Conservation (phyloP, 345 rosid genomes). For the Cochlearia excelsa region DNA sequence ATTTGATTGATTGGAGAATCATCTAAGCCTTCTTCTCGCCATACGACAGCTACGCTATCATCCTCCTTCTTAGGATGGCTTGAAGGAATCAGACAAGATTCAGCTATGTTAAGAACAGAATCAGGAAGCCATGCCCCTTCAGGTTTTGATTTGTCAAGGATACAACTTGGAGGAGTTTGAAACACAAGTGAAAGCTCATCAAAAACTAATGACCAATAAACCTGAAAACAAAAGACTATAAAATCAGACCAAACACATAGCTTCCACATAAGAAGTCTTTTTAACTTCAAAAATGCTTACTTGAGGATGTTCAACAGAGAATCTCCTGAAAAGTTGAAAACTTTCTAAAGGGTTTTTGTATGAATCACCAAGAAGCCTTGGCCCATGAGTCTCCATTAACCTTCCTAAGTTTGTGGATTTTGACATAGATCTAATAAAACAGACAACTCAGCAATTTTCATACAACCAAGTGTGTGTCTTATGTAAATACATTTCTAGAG, state of each 20-base stretch:
- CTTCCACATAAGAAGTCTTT: background rate
- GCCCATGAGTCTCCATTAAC: conserved; percentile 64
- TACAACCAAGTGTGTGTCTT: no score
- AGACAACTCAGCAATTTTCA: no score
- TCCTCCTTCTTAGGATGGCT: conserved; percentile 55
- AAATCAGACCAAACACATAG: conserved; percentile 20
- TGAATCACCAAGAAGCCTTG: conserved; percentile 57
- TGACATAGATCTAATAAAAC: conserved; percentile 43
- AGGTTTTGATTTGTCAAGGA: conserved; percentile 57
- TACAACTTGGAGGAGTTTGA: conserved; percentile 56
- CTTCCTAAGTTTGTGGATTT: conserved; percentile 66
- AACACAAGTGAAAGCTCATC: conserved; percentile 66
- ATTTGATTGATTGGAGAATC: conserved; percentile 44
- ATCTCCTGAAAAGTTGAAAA: conserved; percentile 56
- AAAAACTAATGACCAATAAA: conserved; percentile 61
- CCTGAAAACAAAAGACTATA: conserved; percentile 38
- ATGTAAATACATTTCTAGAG: no score
- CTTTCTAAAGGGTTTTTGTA: conserved; percentile 78
- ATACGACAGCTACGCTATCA: conserved; percentile 57
- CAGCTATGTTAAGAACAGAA: conserved; percentile 66
- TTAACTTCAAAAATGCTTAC: conserved; percentile 34
- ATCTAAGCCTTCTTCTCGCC: conserved; percentile 74
- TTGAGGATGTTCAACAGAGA: conserved; percentile 61
- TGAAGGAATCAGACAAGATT: conserved; percentile 66
- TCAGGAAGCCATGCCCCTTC: conserved; percentile 82